Conservation (phyloP, 441 rosid genomes). For the Erodium moschatum region DNA sequence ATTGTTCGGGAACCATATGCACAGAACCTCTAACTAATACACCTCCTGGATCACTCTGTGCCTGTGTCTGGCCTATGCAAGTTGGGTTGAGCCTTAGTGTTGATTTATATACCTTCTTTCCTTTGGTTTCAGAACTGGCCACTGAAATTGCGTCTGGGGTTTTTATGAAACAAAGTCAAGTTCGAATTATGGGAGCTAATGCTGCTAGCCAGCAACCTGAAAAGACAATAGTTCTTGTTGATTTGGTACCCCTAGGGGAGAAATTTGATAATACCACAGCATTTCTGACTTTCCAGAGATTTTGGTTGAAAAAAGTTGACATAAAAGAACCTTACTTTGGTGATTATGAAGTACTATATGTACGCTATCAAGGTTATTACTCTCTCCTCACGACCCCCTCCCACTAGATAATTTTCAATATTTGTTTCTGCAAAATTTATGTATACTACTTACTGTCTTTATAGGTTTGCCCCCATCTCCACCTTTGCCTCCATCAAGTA, state of each 20-base stretch:
- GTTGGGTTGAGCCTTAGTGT: conserved; percentile 71
- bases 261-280: conserved; percentile 73
- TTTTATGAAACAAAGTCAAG: conserved; percentile 93
- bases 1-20: conserved; percentile 69
- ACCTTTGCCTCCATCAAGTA: conserved; percentile 50
- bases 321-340: conserved; percentile 58
- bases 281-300: conserved; percentile 63
- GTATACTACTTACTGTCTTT: conserved; percentile 13
- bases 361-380: conserved; percentile 59
- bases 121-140: conserved; percentile 83
- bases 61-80: conserved; percentile 90
- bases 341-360: conserved; percentile 67
- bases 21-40: conserved; percentile 74
- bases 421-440: conserved; percentile 7
- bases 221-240: conserved; percentile 67
- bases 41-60: conserved; percentile 90
- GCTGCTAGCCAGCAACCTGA: conserved; percentile 80
- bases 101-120: conserved; percentile 84
- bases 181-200: conserved; percentile 88
- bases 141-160: conserved; percentile 69
- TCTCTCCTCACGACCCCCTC: background rate
- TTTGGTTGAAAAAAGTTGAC: conserved; percentile 69
- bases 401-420: background rate
- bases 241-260: conserved; percentile 76
- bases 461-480: conserved; percentile 86